Evolutionary conservation across 179 eudicot genomes (phyloP).

Genomic region (Beta corolliflora): DNA sequence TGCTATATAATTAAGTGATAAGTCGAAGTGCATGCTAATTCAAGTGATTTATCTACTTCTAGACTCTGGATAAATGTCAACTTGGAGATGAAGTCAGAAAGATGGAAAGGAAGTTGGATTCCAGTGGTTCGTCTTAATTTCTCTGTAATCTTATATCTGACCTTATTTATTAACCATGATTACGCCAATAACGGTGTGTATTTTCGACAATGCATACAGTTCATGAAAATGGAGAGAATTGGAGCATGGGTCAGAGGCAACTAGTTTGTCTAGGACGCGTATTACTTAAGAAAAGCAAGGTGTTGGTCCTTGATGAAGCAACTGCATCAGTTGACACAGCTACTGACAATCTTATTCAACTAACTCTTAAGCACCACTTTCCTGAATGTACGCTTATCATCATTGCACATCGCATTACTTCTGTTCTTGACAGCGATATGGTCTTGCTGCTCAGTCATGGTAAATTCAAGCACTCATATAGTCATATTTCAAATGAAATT

Average conservation of each 20-base stretch:
- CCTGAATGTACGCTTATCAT: slow-evolving; percentile 19
- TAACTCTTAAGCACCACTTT: slow-evolving; percentile 36
- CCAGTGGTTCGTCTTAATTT: background rate
- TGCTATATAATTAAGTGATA: background rate
- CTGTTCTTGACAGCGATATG: slow-evolving; percentile 9
- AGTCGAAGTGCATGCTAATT: background rate
- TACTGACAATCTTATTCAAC: slow-evolving; percentile 35
- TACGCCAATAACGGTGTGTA: background rate
- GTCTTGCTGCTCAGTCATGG: slow-evolving; percentile 14
- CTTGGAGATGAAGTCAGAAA: slow-evolving; percentile 22
- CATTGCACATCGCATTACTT: slow-evolving; percentile 18
- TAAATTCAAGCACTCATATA: background rate
- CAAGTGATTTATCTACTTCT: background rate
- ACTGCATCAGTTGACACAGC: slow-evolving; percentile 39
- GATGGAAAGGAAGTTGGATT: slow-evolving; percentile 6
- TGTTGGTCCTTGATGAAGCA: slow-evolving; percentile 49
- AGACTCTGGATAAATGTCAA: slow-evolving; percentile 21
- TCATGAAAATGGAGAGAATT: slow-evolving; percentile 54
- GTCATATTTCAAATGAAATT: background rate
- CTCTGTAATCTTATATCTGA: background rate
- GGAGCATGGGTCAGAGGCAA: slow-evolving; percentile 47
- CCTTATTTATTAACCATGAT: background rate
- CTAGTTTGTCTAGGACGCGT: slow-evolving; percentile 51
- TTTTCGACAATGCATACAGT: slow-evolving; percentile 23
- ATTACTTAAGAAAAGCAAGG: slow-evolving; percentile 45